Conservation (phyloP, 2,329 filamentous ascomycete species). For the Escovopsis sp. region DNA sequence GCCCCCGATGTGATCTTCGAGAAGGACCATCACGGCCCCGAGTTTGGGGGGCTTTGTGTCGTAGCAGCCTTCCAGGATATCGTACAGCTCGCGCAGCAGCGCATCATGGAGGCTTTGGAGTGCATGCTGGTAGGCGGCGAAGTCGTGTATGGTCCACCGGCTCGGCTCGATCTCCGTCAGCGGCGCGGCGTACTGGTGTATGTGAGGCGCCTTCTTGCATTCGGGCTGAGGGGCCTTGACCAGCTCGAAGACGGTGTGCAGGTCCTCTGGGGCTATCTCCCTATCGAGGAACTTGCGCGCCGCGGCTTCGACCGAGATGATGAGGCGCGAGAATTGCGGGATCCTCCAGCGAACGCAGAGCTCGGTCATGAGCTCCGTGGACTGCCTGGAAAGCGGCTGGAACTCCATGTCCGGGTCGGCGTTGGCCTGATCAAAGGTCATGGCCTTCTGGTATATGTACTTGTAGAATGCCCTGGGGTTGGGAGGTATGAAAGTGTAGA, state of each 20-base stretch:
- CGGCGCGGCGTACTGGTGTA: slow-evolving; percentile 35
- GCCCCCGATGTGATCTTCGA: slow-evolving; percentile 68
- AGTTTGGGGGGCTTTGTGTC: slow-evolving; percentile 75
- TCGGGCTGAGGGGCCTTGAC: slow-evolving; percentile 59
- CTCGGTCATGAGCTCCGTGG: slow-evolving; percentile 70
- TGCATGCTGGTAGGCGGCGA: slow-evolving; percentile 57
- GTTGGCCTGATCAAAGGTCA: slow-evolving; percentile 49
- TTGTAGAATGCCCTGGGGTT: slow-evolving; percentile 75
- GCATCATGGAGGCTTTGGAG: slow-evolving; percentile 65
- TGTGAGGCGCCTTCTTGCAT: slow-evolving; percentile 45
- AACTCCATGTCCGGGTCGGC: slow-evolving; percentile 34
- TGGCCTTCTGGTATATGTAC: slow-evolving; percentile 62
- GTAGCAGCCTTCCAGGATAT: slow-evolving; percentile 76
- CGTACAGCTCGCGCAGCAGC: slow-evolving; percentile 73
- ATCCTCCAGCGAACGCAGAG: slow-evolving; percentile 80
- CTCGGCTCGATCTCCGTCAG: slow-evolving; percentile 42
- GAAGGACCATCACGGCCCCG: slow-evolving; percentile 61
- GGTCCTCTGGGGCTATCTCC: slow-evolving; percentile 63
- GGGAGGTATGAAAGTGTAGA: slow-evolving; percentile 80
- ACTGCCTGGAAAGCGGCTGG: slow-evolving; percentile 56
- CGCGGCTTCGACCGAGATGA: slow-evolving; percentile 72
- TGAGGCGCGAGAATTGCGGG: slow-evolving; percentile 63
- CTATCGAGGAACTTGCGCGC: slow-evolving; percentile 74
- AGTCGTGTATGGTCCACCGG: slow-evolving; percentile 56
- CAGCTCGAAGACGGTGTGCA: slow-evolving; percentile 72